These are phyloP conservation scores for Nelumbo lutea DNA, from an alignment of 164 flowering plant genomes.

Conservation along the genomic window DNA sequence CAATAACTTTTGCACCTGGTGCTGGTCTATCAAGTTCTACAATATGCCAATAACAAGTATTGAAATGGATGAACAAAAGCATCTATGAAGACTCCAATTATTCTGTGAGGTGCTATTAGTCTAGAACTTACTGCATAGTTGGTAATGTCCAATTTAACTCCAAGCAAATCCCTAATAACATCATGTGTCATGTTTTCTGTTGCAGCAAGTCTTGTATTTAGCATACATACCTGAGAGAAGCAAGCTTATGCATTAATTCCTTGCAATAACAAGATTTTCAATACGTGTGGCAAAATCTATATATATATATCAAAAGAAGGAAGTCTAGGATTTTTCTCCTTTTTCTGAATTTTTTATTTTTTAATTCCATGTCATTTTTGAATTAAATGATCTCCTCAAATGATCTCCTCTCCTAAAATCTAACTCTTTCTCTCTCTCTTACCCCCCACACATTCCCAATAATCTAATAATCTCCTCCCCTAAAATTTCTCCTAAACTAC, in stretches of 20 bases:
- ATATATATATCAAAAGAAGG: too few species aligned
- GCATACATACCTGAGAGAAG: conserved; percentile 53
- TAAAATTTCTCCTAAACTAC: too few species aligned
- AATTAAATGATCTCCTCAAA: too few species aligned
- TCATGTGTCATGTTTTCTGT: conserved; percentile 97
- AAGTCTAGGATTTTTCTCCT: too few species aligned
- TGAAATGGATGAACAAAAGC: background rate
- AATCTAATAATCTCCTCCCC: too few species aligned
- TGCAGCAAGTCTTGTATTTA: conserved; percentile 76
- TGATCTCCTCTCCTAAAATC: too few species aligned
- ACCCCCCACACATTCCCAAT: too few species aligned
- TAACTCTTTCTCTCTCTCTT: too few species aligned
- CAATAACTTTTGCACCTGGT: conserved; percentile 52
- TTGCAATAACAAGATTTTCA: background rate
- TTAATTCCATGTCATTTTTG: too few species aligned
- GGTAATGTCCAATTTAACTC: conserved; percentile 79
- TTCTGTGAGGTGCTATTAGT: background rate
- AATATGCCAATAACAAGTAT: conserved; percentile 7
- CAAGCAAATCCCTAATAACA: conserved; percentile 88
- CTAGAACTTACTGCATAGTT: conserved; percentile 71
- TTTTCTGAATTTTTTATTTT: too few species aligned
- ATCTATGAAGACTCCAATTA: background rate
- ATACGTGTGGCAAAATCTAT: background rate
- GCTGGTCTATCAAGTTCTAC: conserved; percentile 65
- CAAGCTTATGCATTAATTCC: background rate